Conservation (phyloP, 2,329 filamentous ascomycete species). For the Hyphodiscus sp. region DNA sequence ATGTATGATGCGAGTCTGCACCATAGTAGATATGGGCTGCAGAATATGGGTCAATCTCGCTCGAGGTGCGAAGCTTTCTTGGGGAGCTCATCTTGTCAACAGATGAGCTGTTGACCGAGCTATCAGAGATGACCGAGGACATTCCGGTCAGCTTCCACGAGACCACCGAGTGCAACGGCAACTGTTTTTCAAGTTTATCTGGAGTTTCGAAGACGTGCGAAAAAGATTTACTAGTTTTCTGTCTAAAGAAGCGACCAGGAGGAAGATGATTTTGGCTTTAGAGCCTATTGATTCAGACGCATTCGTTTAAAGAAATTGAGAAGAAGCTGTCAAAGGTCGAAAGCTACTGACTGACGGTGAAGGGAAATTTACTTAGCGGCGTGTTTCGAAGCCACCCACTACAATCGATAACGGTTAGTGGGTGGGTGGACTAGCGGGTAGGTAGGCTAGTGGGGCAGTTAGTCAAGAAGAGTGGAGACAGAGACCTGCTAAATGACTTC, state of each 20-base stretch:
- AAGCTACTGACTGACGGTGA: neutral
- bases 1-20: constrained; percentile 18
- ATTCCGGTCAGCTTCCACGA: neutral
- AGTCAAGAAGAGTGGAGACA: too few relatives aligned
- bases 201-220: neutral
- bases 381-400: neutral
- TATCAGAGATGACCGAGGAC: neutral
- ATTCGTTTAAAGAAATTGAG: neutral
- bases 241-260: neutral
- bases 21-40: constrained; percentile 30
- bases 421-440: too few relatives aligned
- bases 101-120: neutral
- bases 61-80: constrained; percentile 14
- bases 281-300: neutral
- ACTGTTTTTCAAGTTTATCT: neutral
- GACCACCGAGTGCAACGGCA: neutral
- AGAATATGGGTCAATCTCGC: constrained; percentile 27
- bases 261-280: neutral
- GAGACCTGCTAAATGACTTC: neutral
- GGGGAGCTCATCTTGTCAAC: constrained; percentile 17
- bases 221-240: neutral
- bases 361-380: neutral
- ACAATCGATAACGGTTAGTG: neutral
- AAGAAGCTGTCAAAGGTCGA: too few relatives aligned
- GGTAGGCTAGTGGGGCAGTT: too few relatives aligned